phyloP scores from a whole-genome alignment of 2,329 filamentous ascomycete species.

The Mollisia scopiformis region DNA sequence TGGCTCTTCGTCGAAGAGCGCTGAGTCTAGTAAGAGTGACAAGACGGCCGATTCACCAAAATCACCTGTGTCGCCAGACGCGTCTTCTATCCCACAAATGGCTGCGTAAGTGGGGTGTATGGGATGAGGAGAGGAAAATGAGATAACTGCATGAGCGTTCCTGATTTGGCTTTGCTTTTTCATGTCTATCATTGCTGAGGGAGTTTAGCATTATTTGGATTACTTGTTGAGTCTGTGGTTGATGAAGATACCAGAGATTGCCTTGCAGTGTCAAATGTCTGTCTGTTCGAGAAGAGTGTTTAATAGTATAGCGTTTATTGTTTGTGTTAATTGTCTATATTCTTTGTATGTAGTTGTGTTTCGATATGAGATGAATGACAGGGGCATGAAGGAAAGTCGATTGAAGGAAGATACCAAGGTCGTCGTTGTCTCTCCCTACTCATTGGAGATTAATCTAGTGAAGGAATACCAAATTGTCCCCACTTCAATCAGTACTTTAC shows the following conservation, averaged over 20 bases:
- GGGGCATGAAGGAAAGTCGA: not conserved
- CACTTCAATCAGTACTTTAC: too few relatives aligned
- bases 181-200: not conserved
- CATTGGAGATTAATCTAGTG: not conserved
- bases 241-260: conserved; percentile 2
- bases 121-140: not conserved
- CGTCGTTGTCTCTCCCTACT: not conserved
- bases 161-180: not conserved
- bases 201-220: conserved; percentile 1
- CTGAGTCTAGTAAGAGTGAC: not conserved
- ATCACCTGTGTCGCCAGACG: not conserved
- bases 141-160: not conserved
- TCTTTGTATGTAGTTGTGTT: not conserved
- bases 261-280: not conserved
- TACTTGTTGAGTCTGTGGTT: not conserved
- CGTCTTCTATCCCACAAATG: not conserved
- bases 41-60: not conserved
- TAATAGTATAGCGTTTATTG: not conserved
- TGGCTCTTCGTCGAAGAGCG: not conserved
- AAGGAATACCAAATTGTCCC: not conserved
- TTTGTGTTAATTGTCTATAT: not conserved
- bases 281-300: not conserved
- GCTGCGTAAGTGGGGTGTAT: not conserved
- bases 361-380: not conserved
- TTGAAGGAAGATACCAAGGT: not conserved